A percentile compares a stretch with the other conserved stretches of the same genome.
Conservation (phyloP, 2,329 filamentous ascomycete species). For the Paecilomyces sp. region DNA sequence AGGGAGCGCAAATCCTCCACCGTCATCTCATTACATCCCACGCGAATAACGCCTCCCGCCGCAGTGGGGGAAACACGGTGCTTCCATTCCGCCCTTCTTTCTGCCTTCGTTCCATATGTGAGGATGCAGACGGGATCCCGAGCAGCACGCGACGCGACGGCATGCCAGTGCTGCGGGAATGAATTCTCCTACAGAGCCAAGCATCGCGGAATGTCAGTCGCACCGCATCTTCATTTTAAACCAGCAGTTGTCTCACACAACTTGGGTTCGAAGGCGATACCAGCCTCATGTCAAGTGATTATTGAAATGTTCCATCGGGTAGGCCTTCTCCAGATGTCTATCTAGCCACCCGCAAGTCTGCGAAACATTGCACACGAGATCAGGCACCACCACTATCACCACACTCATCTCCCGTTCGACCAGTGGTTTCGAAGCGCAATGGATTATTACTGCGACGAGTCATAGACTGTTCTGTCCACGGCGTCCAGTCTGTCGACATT, state of each 20-base stretch:
- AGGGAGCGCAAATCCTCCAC: neutral
- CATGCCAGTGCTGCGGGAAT: neutral
- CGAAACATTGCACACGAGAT: neutral
- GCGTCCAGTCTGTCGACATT: neutral
- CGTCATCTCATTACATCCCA: neutral
- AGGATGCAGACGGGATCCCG: neutral
- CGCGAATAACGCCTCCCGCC: neutral
- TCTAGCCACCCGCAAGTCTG: neutral
- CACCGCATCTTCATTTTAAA: neutral
- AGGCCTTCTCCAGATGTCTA: neutral
- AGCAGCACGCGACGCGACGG: neutral
- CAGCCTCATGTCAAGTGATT: neutral
- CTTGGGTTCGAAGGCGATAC: neutral
- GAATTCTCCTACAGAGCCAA: neutral
- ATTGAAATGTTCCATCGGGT: neutral
- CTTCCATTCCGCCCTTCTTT: neutral
- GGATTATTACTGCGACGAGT: neutral
- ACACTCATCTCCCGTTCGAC: neutral
- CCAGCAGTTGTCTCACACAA: too few species aligned
- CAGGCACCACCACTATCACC: neutral
- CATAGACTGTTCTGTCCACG: neutral
- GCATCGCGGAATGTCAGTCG: neutral
- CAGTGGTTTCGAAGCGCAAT: neutral
- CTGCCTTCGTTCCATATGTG: neutral
- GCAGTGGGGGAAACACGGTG: neutral